Percentiles rank a stretch among this genome's conserved stretches.
phyloP scores from a whole-genome alignment of 2,329 filamentous ascomycete species.

The Curvularia sp. region DNA sequence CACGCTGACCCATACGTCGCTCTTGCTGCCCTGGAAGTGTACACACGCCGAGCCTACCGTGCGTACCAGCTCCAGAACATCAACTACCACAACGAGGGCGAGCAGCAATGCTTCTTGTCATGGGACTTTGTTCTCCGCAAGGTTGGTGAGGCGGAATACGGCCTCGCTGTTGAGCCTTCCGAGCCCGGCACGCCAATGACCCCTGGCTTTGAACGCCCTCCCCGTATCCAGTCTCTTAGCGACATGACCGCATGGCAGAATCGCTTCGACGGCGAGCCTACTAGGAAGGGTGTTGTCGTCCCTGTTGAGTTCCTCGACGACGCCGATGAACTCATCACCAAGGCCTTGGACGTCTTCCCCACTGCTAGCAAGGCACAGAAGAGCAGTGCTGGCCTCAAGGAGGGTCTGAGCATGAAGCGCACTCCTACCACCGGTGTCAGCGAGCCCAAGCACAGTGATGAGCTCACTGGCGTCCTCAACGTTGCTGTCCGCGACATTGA shows the following conservation, averaged over 20 bases:
- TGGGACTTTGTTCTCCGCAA: slow-evolving; percentile 98
- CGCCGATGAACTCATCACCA: slow-evolving; percentile 82
- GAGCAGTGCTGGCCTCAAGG: slow-evolving; percentile 52
- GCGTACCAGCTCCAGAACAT: slow-evolving; percentile 91
- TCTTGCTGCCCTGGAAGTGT: slow-evolving; percentile 91
- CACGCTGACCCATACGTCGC: slow-evolving; percentile 95
- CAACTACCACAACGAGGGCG: slow-evolving; percentile 80
- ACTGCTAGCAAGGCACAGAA: slow-evolving; percentile 62
- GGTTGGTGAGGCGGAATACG: slow-evolving; percentile 89
- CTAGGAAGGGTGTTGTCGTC: slow-evolving; percentile 90
- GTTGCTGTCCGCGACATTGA: slow-evolving; percentile 90
- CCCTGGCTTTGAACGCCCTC: slow-evolving; percentile 70
- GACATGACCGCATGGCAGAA: slow-evolving; percentile 89
- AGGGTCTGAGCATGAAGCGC: slow-evolving; percentile 68
- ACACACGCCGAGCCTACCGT: slow-evolving; percentile 94
- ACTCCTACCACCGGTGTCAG: slow-evolving; percentile 54
- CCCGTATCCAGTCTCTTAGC: slow-evolving; percentile 91
- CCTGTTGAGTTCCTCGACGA: slow-evolving; percentile 95
- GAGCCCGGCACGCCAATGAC: slow-evolving; percentile 74
- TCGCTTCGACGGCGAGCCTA: slow-evolving; percentile 74
- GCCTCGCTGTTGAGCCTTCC: slow-evolving; percentile 77
- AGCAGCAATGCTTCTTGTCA: slow-evolving; percentile 79
- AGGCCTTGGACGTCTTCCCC: slow-evolving; percentile 85
- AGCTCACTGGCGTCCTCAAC: slow-evolving; percentile 91
- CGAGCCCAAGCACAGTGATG: slow-evolving; percentile 66